These are phyloP conservation scores for Auricularia cornea DNA, from an alignment of 768 basidiomycete species.

Conservation along the genomic window DNA sequence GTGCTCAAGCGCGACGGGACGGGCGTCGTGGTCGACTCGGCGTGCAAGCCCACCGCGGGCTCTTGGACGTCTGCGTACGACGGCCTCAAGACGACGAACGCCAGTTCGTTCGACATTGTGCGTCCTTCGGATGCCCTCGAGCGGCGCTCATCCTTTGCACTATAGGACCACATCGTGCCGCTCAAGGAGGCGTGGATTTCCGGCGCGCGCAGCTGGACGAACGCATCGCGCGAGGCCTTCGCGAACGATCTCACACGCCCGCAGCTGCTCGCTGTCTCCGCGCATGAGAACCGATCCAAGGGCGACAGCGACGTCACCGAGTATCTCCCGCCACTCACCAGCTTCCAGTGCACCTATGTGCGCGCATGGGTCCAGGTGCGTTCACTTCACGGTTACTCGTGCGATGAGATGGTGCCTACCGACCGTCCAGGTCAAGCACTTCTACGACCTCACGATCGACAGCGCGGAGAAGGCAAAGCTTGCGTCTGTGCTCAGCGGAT, in stretches of 20 bases:
- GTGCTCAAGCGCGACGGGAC: slow-evolving; percentile 26
- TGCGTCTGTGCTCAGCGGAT: slow-evolving; percentile 29
- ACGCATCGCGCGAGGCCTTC: slow-evolving; percentile 39
- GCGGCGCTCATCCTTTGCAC: background rate
- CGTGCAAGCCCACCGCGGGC: slow-evolving; percentile 40
- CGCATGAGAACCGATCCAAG: slow-evolving; percentile 40
- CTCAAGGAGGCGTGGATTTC: slow-evolving; percentile 53
- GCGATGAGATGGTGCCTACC: background rate
- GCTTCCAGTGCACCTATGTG: slow-evolving; percentile 44
- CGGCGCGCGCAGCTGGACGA: slow-evolving; percentile 45
- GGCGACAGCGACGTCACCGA: slow-evolving; percentile 43
- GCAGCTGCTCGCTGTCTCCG: slow-evolving; percentile 44
- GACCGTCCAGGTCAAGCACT: slow-evolving; percentile 29
- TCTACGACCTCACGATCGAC: slow-evolving; percentile 41
- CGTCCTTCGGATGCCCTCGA: slow-evolving; percentile 9
- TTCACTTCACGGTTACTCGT: background rate
- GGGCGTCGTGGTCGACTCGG: slow-evolving; percentile 31
- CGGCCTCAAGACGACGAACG: slow-evolving; percentile 32
- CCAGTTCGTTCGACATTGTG: slow-evolving; percentile 46
- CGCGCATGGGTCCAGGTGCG: slow-evolving; percentile 38
- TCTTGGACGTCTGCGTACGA: slow-evolving; percentile 48
- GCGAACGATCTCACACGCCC: slow-evolving; percentile 50
- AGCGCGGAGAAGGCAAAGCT: slow-evolving; percentile 43
- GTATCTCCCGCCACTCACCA: slow-evolving; percentile 44
- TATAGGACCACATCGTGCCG: slow-evolving; percentile 46